Conservation (phyloP, 345 rosid genomes). For the Hibiscus tridactylites region DNA sequence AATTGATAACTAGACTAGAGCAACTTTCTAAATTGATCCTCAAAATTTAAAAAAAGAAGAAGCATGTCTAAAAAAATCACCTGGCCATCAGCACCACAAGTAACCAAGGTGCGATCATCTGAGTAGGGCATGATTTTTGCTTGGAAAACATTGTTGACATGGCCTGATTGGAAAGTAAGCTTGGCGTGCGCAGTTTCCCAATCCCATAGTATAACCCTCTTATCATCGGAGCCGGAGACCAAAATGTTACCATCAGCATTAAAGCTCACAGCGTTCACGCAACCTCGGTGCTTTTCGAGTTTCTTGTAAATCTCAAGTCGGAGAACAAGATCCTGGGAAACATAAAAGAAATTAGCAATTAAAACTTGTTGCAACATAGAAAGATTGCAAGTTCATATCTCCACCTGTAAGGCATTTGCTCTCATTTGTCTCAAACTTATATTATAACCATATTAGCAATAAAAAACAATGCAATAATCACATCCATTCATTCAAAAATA, state of each 20-base stretch:
- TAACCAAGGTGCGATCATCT: slow-evolving; percentile 70
- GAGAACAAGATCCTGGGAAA: slow-evolving; percentile 59
- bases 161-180: slow-evolving; percentile 68
- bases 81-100: slow-evolving; percentile 94
- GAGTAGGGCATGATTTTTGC: slow-evolving; percentile 81
- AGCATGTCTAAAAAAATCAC: slow-evolving; percentile 13
- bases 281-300: slow-evolving; percentile 67
- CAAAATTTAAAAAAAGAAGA: not conserved
- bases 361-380: not conserved
- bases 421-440: not conserved
- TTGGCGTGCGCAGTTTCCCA: slow-evolving; percentile 67
- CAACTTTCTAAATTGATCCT: not conserved
- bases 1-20: not conserved
- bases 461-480: not conserved
- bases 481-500: not conserved
- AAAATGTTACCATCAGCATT: slow-evolving; percentile 50
- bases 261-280: slow-evolving; percentile 78
- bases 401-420: not conserved
- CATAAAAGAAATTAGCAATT: slow-evolving; percentile 5
- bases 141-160: slow-evolving; percentile 70
- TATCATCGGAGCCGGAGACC: slow-evolving; percentile 86
- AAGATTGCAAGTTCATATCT: not conserved
- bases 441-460: not conserved
- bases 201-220: slow-evolving; percentile 67
- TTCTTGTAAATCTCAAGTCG: slow-evolving; percentile 50